Evolutionary conservation across 2,329 filamentous ascomycete genomes (phyloP).

Genomic region (Fusarium sp.): DNA sequence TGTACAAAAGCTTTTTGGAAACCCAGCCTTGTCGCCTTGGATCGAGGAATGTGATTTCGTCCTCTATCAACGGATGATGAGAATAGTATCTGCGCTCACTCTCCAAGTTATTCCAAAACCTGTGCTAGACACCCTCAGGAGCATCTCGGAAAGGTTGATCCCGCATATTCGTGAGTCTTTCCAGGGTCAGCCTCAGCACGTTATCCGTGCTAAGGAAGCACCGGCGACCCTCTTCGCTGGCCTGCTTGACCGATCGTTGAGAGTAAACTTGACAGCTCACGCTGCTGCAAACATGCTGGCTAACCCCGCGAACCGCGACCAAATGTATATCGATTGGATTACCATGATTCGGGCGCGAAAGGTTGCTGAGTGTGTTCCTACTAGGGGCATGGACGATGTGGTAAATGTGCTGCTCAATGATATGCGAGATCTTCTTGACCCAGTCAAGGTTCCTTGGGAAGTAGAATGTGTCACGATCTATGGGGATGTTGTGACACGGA

Average conservation of each 20-base stretch:
- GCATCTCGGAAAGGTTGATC: constrained; percentile 86
- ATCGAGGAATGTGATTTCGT: constrained; percentile 96
- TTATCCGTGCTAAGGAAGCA: constrained; percentile 87
- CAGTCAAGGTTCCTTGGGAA: constrained; percentile 76
- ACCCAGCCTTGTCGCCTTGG: constrained; percentile 88
- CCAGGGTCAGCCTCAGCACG: constrained; percentile 86
- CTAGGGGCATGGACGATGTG: constrained; percentile 76
- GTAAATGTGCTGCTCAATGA: constrained; percentile 75
- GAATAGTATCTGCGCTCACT: constrained; percentile 88
- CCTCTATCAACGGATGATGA: constrained; percentile 97
- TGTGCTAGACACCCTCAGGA: constrained; percentile 88
- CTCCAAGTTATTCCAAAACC: constrained; percentile 91
- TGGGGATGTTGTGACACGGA: constrained; percentile 68
- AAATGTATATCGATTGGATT: constrained; percentile 96
- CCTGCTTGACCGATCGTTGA: constrained; percentile 86
- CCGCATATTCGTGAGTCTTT: constrained; percentile 88
- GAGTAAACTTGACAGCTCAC: constrained; percentile 94
- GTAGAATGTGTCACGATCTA: constrained; percentile 74
- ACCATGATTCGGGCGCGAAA: constrained; percentile 75
- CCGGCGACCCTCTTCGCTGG: constrained; percentile 92
- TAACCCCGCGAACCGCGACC: constrained; percentile 88
- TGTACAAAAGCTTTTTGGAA: constrained; percentile 90
- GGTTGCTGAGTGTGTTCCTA: constrained; percentile 74
- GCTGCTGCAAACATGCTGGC: constrained; percentile 94
- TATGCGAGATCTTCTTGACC: constrained; percentile 79